These are phyloP conservation scores for Corymbia citriodora DNA, from an alignment of 441 rosid species.

Conservation along the genomic window DNA sequence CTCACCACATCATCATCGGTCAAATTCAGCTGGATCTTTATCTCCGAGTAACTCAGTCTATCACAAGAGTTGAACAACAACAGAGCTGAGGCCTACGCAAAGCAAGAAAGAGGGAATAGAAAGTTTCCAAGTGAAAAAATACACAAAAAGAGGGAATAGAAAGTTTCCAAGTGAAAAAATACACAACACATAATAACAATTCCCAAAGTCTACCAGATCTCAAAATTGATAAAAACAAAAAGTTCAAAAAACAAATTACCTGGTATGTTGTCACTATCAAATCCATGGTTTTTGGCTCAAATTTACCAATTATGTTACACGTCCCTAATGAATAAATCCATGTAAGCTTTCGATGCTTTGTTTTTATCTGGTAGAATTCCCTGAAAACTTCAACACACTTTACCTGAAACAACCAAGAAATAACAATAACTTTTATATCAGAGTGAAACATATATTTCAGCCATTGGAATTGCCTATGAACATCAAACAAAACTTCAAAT, in stretches of 20 bases:
- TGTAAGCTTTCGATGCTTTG: neutral
- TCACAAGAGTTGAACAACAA: neutral
- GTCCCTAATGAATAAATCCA: neutral
- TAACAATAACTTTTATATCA: neutral
- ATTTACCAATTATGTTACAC: neutral
- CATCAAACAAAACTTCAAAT: neutral
- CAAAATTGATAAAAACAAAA: neutral
- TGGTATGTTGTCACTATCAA: neutral
- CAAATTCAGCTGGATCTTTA: neutral
- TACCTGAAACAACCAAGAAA: neutral
- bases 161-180: too few relatives aligned
- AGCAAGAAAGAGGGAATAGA: neutral
- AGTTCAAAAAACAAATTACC: neutral
- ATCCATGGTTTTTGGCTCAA: neutral
- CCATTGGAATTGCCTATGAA: neutral
- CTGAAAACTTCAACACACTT: neutral
- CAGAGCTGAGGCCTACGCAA: neutral
- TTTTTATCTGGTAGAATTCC: neutral
- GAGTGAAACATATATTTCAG: neutral
- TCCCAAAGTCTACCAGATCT: neutral
- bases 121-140: neutral
- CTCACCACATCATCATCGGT: neutral
- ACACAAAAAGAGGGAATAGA: too few relatives aligned
- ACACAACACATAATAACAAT: neutral
- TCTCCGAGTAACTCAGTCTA: neutral